Base-by-base conservation (phyloP, 108 stramenopile species). In the Fistulifera solaris region DNA sequence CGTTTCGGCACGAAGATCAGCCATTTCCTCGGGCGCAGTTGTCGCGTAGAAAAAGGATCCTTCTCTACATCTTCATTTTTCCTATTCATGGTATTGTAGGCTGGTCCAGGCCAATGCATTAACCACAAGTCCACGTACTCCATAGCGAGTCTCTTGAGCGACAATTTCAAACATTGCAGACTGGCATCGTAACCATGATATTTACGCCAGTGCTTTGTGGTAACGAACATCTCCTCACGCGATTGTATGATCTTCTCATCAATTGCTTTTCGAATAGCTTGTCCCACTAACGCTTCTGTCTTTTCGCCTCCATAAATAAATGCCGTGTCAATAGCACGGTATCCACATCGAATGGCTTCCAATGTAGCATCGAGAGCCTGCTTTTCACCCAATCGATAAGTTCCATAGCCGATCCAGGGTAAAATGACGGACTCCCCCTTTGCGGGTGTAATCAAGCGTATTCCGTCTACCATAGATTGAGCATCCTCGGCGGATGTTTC, bases 161-260 rank as follows among this genome's bases (percentile, higher is more conserved):
- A 78, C 19, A 72, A 52, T 22, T 66, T 40, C 16, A 90, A 48
- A 59, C 88, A 90, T 67, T 83, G 31, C 42, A 56, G 47, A 28
- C 82, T 68, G 22, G 38, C 35, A 10, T 83, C 77, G 56, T 86
- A 85, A 31, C 83, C 84, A 58, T 87, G 86, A 66, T 85, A 83
- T 16, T 70, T 77, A 40, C 88, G 63, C 87, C 88, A 90, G 47
- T 87, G 83, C 53, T 90, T 90, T 14, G 81, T 83, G 11, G 71
- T 82, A 6, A 90, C 44, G 43, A 84, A 81, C 14, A 87, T 13
- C n/a, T 83, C 71, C 13, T 70, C 31, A 26, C 75, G 58, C 47
- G 27, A 48, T 39, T 58, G 13, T 3, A 85, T 39, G 5, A 73
- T 59, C 10, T 58, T 57, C 19, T 68, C 18, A 1, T 71, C 19